Conservation (phyloP, 805 yeast genomes). For the Torulaspora quercuum region DNA sequence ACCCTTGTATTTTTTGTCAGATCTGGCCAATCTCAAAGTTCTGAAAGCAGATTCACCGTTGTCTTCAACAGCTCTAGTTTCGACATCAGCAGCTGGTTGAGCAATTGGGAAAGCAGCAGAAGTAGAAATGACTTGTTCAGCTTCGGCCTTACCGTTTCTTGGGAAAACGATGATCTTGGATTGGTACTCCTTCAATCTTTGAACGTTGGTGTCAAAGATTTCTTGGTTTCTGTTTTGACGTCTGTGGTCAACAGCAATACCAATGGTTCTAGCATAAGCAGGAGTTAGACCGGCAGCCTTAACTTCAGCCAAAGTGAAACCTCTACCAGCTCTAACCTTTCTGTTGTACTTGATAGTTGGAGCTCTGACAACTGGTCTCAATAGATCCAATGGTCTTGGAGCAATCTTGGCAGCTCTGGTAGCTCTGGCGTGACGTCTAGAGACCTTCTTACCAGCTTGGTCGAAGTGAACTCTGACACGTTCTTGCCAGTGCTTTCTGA, state of each 20-base stretch:
- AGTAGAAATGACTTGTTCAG: constrained; percentile 69
- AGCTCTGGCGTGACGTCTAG: constrained; percentile 94
- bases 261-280: constrained; percentile 96
- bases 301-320: constrained; percentile 96
- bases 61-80: constrained; percentile 84
- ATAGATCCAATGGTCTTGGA: constrained; percentile 94
- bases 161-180: constrained; percentile 95
- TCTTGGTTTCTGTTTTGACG: constrained; percentile 97
- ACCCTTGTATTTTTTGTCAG: constrained; percentile 92
- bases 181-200: constrained; percentile 94
- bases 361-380: constrained; percentile 98
- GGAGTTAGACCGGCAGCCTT: constrained; percentile 94
- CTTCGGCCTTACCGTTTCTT: constrained; percentile 81
- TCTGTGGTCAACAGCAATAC: constrained; percentile 99
- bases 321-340: constrained; percentile 99
- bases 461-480: constrained; percentile 99
- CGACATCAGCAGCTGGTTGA: constrained; percentile 67
- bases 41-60: constrained; percentile 80
- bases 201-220: constrained; percentile 90
- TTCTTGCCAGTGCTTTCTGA: constrained; percentile 99
- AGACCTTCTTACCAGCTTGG: constrained; percentile 99
- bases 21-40: constrained; percentile 93
- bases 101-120: constrained; percentile 88
- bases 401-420: constrained; percentile 91
- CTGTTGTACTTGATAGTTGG: constrained; percentile 99